Conservation (phyloP, 2,329 filamentous ascomycete genomes). For the Aspergillus hiratsukae region DNA sequence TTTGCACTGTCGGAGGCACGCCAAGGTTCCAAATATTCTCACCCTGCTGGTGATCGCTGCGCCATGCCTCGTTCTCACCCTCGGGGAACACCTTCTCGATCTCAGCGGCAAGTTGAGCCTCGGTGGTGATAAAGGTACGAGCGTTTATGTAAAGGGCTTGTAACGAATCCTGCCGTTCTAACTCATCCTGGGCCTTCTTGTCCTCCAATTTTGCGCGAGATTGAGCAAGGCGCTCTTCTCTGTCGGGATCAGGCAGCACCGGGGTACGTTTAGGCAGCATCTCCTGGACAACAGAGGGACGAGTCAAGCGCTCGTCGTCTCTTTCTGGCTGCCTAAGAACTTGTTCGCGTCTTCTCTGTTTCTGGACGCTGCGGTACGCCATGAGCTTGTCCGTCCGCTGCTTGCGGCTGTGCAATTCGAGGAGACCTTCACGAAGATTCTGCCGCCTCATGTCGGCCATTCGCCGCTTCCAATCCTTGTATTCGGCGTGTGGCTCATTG, state of each 20-base stretch:
- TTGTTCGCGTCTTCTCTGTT: slow-evolving; percentile 48
- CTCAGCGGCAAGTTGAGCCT: slow-evolving; percentile 67
- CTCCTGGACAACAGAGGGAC: slow-evolving; percentile 57
- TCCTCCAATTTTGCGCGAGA: slow-evolving; percentile 37
- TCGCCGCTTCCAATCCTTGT: slow-evolving; percentile 62
- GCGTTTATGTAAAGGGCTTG: slow-evolving; percentile 90
- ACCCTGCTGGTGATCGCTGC: slow-evolving; percentile 38
- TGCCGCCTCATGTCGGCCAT: slow-evolving; percentile 68
- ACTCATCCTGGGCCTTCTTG: slow-evolving; percentile 49
- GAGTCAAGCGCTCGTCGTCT: slow-evolving; percentile 72
- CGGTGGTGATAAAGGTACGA: slow-evolving; percentile 77
- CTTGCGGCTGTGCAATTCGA: slow-evolving; percentile 66
- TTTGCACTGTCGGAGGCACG: slow-evolving; percentile 39
- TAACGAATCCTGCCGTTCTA: slow-evolving; percentile 64
- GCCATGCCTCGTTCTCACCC: slow-evolving; percentile 44
- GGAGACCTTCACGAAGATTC: slow-evolving; percentile 68
- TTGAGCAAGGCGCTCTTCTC: slow-evolving; percentile 52
- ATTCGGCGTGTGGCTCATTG: slow-evolving; percentile 43
- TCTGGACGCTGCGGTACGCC: slow-evolving; percentile 41
- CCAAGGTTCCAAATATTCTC: slow-evolving; percentile 51
- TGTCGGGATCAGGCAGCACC: slow-evolving; percentile 58
- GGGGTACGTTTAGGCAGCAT: slow-evolving; percentile 47
- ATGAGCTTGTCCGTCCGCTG: slow-evolving; percentile 37
- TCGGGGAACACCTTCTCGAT: slow-evolving; percentile 74
- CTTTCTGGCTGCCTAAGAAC: slow-evolving; percentile 62